Evolutionary conservation across 352 stramenopile genomes (phyloP).

Genomic region (Phytophthora pinifolia): DNA sequence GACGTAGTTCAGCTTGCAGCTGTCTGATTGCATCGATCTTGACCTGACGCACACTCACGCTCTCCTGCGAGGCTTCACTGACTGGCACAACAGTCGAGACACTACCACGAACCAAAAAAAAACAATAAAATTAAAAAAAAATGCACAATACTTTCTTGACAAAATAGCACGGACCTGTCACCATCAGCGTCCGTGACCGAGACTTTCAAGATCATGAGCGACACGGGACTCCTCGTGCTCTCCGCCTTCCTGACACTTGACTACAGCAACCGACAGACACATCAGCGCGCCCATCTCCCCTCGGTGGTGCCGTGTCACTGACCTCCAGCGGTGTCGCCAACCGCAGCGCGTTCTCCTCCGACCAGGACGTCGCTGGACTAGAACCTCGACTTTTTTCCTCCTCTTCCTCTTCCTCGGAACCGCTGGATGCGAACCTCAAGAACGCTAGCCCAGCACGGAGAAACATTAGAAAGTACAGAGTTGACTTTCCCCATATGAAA

Average conservation of each 20-base stretch:
- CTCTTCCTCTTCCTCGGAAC: constrained; percentile 43
- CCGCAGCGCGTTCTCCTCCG: constrained; percentile 29
- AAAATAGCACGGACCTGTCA: constrained; percentile 26
- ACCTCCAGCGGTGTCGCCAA: constrained; percentile 34
- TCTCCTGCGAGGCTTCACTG: constrained; percentile 33
- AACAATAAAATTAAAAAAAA: neutral
- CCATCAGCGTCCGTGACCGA: constrained; percentile 29
- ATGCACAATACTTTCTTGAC: neutral
- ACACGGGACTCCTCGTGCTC: constrained; percentile 12
- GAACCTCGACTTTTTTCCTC: constrained; percentile 30
- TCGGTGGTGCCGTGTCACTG: constrained; percentile 11
- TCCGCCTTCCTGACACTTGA: constrained; percentile 14
- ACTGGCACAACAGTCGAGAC: constrained; percentile 44
- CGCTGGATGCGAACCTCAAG: constrained; percentile 53
- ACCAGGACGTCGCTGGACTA: constrained; percentile 19
- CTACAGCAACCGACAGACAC: constrained; percentile 15
- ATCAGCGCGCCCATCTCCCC: neutral
- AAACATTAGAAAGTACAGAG: too few relatives aligned
- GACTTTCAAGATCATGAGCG: constrained; percentile 40
- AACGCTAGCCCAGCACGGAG: constrained; percentile 29
- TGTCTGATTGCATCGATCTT: constrained; percentile 62
- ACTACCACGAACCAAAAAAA: constrained; percentile 6
- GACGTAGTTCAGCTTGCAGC: constrained; percentile 35
- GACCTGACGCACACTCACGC: constrained; percentile 49
- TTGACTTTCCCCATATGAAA: neutral